Evolutionary conservation across 306 rosid genomes (phyloP).

Genomic region (Castanea mollissima): DNA sequence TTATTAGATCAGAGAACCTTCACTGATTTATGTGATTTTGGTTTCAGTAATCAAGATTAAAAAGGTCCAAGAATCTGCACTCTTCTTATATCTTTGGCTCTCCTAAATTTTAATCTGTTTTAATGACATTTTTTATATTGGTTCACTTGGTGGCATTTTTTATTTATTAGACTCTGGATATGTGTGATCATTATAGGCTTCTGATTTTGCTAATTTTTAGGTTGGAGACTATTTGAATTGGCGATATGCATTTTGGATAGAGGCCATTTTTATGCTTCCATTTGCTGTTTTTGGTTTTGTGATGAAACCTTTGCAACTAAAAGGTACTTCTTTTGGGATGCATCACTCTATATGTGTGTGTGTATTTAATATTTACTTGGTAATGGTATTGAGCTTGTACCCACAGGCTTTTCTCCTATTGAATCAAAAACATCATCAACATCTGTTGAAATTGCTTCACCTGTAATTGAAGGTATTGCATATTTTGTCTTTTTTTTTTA

Average conservation of each 20-base stretch:
- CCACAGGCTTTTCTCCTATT: conserved; percentile 58
- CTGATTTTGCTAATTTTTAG: conserved; percentile 33
- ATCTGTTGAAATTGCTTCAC: conserved; percentile 39
- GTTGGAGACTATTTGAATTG: conserved; percentile 70
- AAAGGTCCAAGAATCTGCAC: neutral
- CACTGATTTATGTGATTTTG: neutral
- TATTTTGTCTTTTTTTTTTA: neutral
- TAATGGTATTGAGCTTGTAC: conserved; percentile 18
- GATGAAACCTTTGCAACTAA: conserved; percentile 72
- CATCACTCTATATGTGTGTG: neutral
- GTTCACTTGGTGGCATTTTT: neutral
- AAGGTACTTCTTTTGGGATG: conserved; percentile 49
- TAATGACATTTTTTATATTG: conserved; percentile 7
- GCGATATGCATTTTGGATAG: conserved; percentile 85
- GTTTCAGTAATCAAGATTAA: neutral
- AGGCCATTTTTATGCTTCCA: conserved; percentile 91
- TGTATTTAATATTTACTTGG: no score
- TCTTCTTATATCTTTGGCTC: neutral
- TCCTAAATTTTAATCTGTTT: neutral
- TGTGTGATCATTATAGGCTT: neutral
- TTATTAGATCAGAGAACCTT: neutral
- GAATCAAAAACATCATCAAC: conserved; percentile 39
- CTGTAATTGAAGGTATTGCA: conserved; percentile 61
- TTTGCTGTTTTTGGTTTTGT: conserved; percentile 78
- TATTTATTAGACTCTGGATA: neutral